Base-by-base conservation (phyloP, 2,329 filamentous ascomycete species). In the Fusarium duplospermum region DNA sequence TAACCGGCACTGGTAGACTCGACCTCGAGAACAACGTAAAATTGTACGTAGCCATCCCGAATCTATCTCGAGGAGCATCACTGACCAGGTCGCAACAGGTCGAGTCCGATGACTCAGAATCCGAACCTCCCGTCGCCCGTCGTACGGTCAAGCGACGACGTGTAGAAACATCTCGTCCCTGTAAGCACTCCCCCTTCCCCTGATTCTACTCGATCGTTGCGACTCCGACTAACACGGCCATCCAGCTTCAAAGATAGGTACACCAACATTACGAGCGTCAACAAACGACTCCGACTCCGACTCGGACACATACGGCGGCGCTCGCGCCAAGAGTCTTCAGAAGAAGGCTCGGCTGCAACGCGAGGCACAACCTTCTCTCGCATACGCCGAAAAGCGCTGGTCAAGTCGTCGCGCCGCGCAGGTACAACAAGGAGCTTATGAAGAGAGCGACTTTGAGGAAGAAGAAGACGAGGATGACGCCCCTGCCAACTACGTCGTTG, bases 381-480 rank as follows among this genome's bases (percentile, higher is more conserved):
- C 91, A 6, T 89, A 92, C 77, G 89, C 90, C 66, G 95, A 98
- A 84, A 94, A 98, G 80, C 93, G 96, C 74, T 98, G 97, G 89
- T 98, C 95, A 8, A 96, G 93, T 63, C 90, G 96, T 69, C 93
- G 94, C 72, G 94, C 94, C 63, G 93, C 93, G 16, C 94, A 94
- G 80, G 88, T 91, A 4, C 88, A 90, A 67, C 87, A 86, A 67
- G 89, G 88, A 40, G 88, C 87, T 20, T 93, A 93, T 77, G 89
- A 92, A 79, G 91, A 93, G 76, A 92, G 90, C 76, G 91, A 92
- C 56, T 83, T 85, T n/a, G 91, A 92, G 14, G 86, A 91, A 4
- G 89, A 91, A 29, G 90, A 91, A 8, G 92, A 91, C 20, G 89
- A 90, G 8, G 92, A 91, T 38, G 89, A 90, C 16, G 80, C 73